Base-by-base conservation (phyloP, 2,329 filamentous ascomycete genomes). In the Emmonsia crescens region DNA sequence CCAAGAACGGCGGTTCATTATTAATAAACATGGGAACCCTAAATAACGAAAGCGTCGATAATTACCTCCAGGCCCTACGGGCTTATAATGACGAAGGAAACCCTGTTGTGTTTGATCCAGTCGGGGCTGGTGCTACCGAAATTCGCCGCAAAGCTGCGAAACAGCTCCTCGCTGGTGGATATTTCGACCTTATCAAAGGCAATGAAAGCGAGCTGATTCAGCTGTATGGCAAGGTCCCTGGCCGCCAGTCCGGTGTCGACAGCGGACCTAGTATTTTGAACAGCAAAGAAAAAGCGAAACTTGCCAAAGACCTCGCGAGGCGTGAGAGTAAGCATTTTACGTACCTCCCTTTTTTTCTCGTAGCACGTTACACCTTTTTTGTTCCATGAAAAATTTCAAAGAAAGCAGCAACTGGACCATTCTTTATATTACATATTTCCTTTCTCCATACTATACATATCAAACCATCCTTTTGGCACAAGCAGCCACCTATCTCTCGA, bases 21-120 rank as follows among this genome's bases (percentile, higher is more conserved):
- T 88, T 97, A 54, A 82, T 97, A 71, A 97, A 97, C 76, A 96
- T 96, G 91, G 93, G 93, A 33, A 96, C 91, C 0, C 85, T 93
- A 6, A 94, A 89, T 0, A 85, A 87, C 0, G 88, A 91, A 5
- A 87, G 86, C 42, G 75, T 93, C 2, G 69, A 78, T 12, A 90
- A 89, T 72, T 91, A 94, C 73, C 71, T 84, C 44, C 82, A 86
- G 70, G 91, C 92, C 0, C 78, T 96, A 10, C 77, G 77, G 48
- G 91, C 91, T 1, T 96, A 97, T 79, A 97, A 96, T 69, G 78
- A 80, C 2, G 83, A 82, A 9, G 86, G 86, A 0, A 84, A 87
- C 1, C 90, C 92, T 0, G 84, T 96, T 0, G 79, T 97, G 0
- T 85, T 94, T 59, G 94, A 97, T 68, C 93, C 94, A 0, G 93